These are phyloP conservation scores for Fusarium sp. DNA, from an alignment of 2,329 filamentous ascomycete species.

Conservation along the genomic window DNA sequence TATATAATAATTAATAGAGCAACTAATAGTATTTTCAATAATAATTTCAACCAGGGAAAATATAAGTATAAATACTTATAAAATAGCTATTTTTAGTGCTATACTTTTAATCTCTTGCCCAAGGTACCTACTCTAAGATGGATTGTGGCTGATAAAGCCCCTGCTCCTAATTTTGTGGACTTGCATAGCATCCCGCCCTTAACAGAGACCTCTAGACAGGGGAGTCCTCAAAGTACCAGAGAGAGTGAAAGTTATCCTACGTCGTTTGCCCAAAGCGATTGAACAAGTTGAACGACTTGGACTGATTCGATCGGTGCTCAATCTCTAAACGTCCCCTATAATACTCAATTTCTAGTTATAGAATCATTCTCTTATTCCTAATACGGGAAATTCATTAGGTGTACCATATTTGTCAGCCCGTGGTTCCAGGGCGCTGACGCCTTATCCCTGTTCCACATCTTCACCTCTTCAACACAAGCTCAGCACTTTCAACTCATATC, in stretches of 20 bases:
- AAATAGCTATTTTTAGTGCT: too few relatives aligned
- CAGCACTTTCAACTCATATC: not conserved
- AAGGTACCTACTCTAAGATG: too few relatives aligned
- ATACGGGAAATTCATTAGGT: not conserved
- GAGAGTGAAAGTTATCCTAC: not conserved
- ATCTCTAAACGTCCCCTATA: not conserved
- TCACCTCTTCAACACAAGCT: slow-evolving; percentile 1
- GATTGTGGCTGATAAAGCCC: too few relatives aligned
- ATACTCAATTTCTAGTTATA: not conserved
- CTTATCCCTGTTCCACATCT: slow-evolving; percentile 24
- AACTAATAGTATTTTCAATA: too few relatives aligned
- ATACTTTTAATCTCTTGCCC: too few relatives aligned
- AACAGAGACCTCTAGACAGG: slow-evolving; percentile 4
- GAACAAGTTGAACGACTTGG: not conserved
- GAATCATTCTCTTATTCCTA: not conserved
- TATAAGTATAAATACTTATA: too few relatives aligned
- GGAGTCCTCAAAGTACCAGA: not conserved
- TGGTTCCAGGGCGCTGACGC: slow-evolving; percentile 5
- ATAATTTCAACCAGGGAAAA: too few relatives aligned
- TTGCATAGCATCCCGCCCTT: not conserved
- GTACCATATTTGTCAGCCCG: slow-evolving; percentile 31
- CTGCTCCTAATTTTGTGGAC: too few relatives aligned
- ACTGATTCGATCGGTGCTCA: not conserved
- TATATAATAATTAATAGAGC: too few relatives aligned
- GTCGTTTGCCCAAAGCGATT: not conserved